phyloP scores from a whole-genome alignment of 257 asterid species.

The Ajuga chamaepitys region DNA sequence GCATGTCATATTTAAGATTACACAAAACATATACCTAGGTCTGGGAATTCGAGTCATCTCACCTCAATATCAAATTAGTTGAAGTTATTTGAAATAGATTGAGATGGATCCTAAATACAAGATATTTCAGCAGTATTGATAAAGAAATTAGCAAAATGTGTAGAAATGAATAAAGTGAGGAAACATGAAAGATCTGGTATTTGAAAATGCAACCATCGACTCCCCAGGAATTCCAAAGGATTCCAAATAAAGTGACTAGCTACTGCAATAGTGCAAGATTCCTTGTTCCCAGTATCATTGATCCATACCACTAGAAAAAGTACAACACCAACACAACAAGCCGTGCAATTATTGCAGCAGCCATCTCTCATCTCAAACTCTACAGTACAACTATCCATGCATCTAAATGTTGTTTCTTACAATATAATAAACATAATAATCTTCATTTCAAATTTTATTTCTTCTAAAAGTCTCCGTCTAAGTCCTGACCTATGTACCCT shows the following conservation, averaged over 20 bases:
- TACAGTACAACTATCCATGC: neutral
- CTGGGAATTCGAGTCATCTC: no score
- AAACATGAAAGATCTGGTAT: constrained; percentile 7
- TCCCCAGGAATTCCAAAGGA: constrained; percentile 3
- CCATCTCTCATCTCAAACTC: neutral
- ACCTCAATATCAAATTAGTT: no score
- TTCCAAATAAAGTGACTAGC: constrained; percentile 19
- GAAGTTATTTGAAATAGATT: no score
- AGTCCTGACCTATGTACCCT: no score
- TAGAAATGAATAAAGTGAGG: neutral
- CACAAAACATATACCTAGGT: no score
- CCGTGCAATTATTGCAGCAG: constrained; percentile 19
- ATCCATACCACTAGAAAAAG: constrained; percentile 8
- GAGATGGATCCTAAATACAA: no score
- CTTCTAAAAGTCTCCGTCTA: no score
- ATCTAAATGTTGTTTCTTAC: neutral
- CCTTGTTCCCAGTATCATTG: constrained; percentile 10
- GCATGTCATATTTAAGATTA: no score
- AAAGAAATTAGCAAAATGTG: neutral
- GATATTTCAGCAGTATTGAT: neutral
- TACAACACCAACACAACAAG: constrained; percentile 12
- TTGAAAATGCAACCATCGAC: neutral
- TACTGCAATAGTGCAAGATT: constrained; percentile 3
- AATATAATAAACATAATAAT: no score
- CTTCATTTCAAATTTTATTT: no score